Evolutionary conservation across 805 yeast genomes (phyloP), one percentile per base, ranked within the genome.

Genomic region (Yarrowia deformans): DNA sequence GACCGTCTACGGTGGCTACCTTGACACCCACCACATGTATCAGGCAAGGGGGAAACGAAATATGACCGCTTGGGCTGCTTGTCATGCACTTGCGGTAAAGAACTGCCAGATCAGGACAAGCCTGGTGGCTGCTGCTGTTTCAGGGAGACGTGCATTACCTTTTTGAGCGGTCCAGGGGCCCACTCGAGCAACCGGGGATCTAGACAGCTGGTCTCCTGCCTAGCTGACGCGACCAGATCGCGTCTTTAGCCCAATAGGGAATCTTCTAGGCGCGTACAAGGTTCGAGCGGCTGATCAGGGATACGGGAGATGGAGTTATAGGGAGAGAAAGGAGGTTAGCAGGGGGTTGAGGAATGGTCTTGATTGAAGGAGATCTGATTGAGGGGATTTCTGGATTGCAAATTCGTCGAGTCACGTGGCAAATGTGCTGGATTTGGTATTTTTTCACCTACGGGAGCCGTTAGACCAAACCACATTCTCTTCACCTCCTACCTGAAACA

Each of bases 401-500:
- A 23, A 2, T 23, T 23, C 29, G 4, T 4, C 29, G 29, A 23
- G 29, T 23, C 29, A 23, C 29, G 29, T 23, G 29, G 29, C 29
- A 23, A 2, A 23, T 23, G 29, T 23, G 29, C 29, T 23, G 4
- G 29, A 23, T 23, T 23, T 4, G 29, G 29, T 23, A 23, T 23
- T 23, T 23, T 23, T 23, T 23, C 29, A 23, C 29, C 4, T 23
- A 23, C 29, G 29, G 12, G 8, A 6, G 16, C 63, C 37, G 39
- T 56, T 56, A 35, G 18, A 39, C 32, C 45, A 54, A n/a, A 13
- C n/a, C 23, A 29, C 64, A 43, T 60, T 60, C 50, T 43, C 52
- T 60, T 42, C 52, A 43, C 52, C 66, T 60, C 66, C 66, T 60
- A 39, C 66, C 29, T 60, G 42, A 8, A 9, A 45, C 2, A n/a